Evolutionary conservation across 2,329 filamentous ascomycete genomes (phyloP), one percentile per base, ranked within the genome.

Genomic region (Lasiodiplodia citricola): DNA sequence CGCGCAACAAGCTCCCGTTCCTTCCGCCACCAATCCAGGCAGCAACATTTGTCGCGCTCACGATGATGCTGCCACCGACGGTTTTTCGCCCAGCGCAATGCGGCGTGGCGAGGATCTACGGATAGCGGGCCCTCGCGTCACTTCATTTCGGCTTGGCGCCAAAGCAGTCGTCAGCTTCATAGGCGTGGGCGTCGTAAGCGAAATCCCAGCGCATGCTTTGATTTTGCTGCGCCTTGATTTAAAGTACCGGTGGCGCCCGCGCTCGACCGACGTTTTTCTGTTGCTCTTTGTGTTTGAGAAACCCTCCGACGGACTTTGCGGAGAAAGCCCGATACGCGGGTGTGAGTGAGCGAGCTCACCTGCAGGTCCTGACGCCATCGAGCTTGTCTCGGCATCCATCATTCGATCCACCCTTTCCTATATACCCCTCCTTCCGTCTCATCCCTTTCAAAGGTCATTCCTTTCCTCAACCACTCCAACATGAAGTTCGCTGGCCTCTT

Each of bases 401-500:
- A 54, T 18, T 55, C 50, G 37, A 58, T 58, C 56, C 23, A 62
- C 57, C 57, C 21, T 31, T 28, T 21, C 18, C 41, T 28, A 64
- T 64, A 51, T 62, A 63, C 52, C 51, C 51, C 66, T 51, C 52
- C 56, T 47, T 68, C 67, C 55, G 44, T 64, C 56, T 21, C 66
- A 25, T 41, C 44, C 31, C 25, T 23, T 28, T 38, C 51, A n/a
- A 31, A 69, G 23, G 66, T 70, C 41, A 58, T 65, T 63, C 55
- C 69, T 60, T 68, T 23, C n/a, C 28, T 18, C 44, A 16, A 14
- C 4, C 55, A 71, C 80, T 70, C 60, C 72, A 80, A 70, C 55
- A 87, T 87, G 85, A 86, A 82, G 78, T 77, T 85, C 74, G 76
- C 78, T 64, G 78, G 78, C 58, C 72, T 87, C 55, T 74, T 87